Conservation (phyloP, 1,139 yeast species). For the Kodamaea sp. region DNA sequence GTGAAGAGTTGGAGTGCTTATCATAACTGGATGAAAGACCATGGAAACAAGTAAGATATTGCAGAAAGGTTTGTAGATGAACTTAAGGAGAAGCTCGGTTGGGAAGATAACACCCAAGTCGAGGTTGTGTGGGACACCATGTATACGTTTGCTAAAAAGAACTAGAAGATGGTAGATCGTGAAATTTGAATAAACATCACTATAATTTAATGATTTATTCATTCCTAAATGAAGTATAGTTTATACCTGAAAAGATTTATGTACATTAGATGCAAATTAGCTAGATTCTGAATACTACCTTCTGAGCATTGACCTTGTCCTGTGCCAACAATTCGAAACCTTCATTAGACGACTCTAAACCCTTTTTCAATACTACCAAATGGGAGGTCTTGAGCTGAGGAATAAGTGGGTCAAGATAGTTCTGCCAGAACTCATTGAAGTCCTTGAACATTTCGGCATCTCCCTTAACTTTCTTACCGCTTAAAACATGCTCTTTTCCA, state of each 20-base stretch:
- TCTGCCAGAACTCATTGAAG: slow-evolving; percentile 25
- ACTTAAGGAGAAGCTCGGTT: slow-evolving; percentile 29
- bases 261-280: too few relatives aligned
- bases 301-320: slow-evolving; percentile 5
- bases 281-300: slow-evolving; percentile 6
- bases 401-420: slow-evolving; percentile 20
- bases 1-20: slow-evolving; percentile 41
- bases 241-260: too few relatives aligned
- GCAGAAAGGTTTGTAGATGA: slow-evolving; percentile 24
- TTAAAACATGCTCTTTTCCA: slow-evolving; percentile 27
- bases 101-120: slow-evolving; percentile 30
- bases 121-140: slow-evolving; percentile 44
- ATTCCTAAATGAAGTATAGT: too few relatives aligned
- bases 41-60: slow-evolving; percentile 26
- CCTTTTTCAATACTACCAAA: slow-evolving; percentile 26
- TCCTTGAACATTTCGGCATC: slow-evolving; percentile 20
- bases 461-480: slow-evolving; percentile 16
- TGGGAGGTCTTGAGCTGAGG: slow-evolving; percentile 21
- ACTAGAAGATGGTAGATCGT: too few relatives aligned
- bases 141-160: slow-evolving; percentile 35
- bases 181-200: too few relatives aligned
- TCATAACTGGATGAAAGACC: slow-evolving; percentile 29
- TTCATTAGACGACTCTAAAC: slow-evolving; percentile 29
- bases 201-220: too few relatives aligned
- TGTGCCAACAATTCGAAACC: slow-evolving; percentile 23